Evolutionary conservation across 768 basidiomycete genomes (phyloP), one percentile per base, ranked within the genome.

Genomic region (Suillus fuscotomentosus): DNA sequence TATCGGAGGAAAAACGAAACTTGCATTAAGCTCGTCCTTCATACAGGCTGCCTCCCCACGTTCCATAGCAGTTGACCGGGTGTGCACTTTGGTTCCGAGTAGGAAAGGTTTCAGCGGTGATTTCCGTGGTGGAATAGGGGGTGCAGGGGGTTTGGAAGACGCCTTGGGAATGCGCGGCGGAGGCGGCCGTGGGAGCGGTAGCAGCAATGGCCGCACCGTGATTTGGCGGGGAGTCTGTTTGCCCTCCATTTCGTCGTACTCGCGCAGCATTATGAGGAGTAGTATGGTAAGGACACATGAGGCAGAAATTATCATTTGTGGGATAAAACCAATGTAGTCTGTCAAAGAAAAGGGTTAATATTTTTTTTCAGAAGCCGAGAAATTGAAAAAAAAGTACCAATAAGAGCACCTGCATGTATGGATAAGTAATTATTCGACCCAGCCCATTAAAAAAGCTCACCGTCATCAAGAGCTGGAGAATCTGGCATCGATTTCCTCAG

Each of bases 251-350:
- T 41, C 56, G 34, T 69, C 51, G 8, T 75, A 67, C 56, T 85
- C 84, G 41, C 78, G 79, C n/a, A 76, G 73, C 15, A 79, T 76
- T 27, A 84, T 64, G 15, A 79, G 77, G 39, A 81, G 71, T 34
- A 86, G 73, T 1, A 86, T 73, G n/a, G 71, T 61, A 36, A 83
- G 72, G 17, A 76, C 75, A 11, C 80, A 81, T 2, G 79, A 70
- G 9, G 78, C 76, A n/a, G 77, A 71, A 36, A 83, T 71, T 31
- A 84, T 74, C 82, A 87, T 85, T 70, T 87, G 86, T 6, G 85
- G 84, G 69, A 87, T 86, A 71, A 81, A 84, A 2, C 85, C 86
- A 55, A 88, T 84, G 53, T 75, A 75, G 67, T 86, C 84, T 86
- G 65, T 47, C n/a, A 15, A 20, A 34, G 27, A 27, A 5, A 27